These are phyloP conservation scores for Cokeromyces recurvatus DNA, from an alignment of 371 early-diverging fungal species.

Conservation along the genomic window DNA sequence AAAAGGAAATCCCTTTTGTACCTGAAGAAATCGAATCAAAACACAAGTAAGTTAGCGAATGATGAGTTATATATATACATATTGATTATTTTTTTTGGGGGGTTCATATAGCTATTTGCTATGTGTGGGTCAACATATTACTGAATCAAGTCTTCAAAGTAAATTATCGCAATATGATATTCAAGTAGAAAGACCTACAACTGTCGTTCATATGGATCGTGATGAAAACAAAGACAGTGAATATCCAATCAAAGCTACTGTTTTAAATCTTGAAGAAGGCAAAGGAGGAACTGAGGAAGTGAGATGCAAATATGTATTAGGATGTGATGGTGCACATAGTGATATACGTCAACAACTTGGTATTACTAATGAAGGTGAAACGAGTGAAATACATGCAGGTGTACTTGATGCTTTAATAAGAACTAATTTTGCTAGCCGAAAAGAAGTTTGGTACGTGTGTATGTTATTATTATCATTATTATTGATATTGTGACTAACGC, in stretches of 20 bases:
- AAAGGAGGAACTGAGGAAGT: conserved; percentile 28
- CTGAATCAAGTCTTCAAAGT: conserved; percentile 35
- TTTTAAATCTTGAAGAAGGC: conserved; percentile 32
- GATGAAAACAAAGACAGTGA: conserved; percentile 2
- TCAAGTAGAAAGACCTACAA: conserved; percentile 40
- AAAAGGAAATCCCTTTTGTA: conserved; percentile 37
- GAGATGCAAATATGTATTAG: conserved; percentile 38
- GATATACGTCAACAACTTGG: conserved; percentile 34
- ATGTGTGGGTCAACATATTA: conserved; percentile 47
- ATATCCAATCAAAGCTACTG: conserved; percentile 30
- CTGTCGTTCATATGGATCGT: conserved; percentile 23
- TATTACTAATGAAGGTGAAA: conserved; percentile 34
- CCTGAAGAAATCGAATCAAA: conserved; percentile 41
- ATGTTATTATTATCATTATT: too few species aligned
- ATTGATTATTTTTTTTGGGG: background rate
- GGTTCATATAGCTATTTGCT: conserved; percentile 27
- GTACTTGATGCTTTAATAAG: conserved; percentile 43
- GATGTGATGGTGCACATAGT: conserved; percentile 45
- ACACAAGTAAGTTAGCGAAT: conserved; percentile 26
- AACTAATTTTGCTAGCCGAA: conserved; percentile 36
- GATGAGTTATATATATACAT: too few species aligned
- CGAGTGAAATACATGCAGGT: conserved; percentile 41
- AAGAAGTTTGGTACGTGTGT: conserved; percentile 37
- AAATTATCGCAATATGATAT: conserved; percentile 25
- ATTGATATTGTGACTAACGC: too few species aligned